Conservation (phyloP, 2,329 filamentous ascomycete genomes). For the Botrytis tulipae region DNA sequence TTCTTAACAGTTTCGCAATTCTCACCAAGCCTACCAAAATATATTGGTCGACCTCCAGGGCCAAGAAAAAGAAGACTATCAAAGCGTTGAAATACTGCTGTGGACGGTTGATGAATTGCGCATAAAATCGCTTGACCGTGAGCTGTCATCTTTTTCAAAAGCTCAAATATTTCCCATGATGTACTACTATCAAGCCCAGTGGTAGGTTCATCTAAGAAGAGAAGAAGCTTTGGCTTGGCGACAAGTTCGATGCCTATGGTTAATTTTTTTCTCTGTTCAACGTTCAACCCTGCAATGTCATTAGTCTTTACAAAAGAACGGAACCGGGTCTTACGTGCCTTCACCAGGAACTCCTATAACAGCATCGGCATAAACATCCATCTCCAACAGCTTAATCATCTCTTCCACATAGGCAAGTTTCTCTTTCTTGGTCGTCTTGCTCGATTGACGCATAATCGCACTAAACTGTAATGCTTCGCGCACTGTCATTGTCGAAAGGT, state of each 20-base stretch:
- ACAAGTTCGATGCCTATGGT: conserved; percentile 74
- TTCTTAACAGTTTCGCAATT: conserved; percentile 64
- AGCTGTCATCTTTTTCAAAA: conserved; percentile 85
- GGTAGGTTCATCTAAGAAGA: conserved; percentile 79
- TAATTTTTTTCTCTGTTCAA: conserved; percentile 63
- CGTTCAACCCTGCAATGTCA: conserved; percentile 60
- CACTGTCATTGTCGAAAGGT: conserved; percentile 79
- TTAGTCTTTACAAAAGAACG: conserved; percentile 83
- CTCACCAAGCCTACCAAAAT: conserved; percentile 76
- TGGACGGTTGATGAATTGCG: conserved; percentile 92
- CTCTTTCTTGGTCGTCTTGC: conserved; percentile 65
- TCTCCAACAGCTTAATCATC: conserved; percentile 85
- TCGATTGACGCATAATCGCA: conserved; percentile 80
- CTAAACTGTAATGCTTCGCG: conserved; percentile 85
- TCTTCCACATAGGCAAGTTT: conserved; percentile 87
- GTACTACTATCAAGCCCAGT: conserved; percentile 91
- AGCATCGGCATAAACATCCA: conserved; percentile 87
- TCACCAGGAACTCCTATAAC: conserved; percentile 71
- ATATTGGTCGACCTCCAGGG: conserved; percentile 72
- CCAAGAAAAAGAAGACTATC: conserved; percentile 76
- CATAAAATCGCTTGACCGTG: conserved; percentile 88
- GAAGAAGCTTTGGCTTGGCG: conserved; percentile 63
- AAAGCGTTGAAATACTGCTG: conserved; percentile 89
- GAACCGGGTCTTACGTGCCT: conserved; percentile 51
- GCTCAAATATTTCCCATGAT: conserved; percentile 83